These are phyloP conservation scores for Phytophthora ramorum DNA, from an alignment of 352 stramenopile species.

Conservation along the genomic window DNA sequence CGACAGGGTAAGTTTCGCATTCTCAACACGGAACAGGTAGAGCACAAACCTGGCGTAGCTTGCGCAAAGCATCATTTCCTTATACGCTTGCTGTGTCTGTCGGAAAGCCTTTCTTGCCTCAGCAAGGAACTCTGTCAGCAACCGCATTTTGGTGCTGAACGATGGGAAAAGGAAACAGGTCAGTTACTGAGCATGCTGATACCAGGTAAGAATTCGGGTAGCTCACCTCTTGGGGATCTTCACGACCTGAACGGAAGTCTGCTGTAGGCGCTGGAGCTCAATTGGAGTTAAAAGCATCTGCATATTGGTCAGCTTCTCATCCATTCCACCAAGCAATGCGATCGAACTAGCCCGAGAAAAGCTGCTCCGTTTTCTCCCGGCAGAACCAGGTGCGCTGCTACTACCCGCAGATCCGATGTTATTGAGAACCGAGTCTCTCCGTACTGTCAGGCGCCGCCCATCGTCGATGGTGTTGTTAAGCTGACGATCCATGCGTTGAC, in stretches of 20 bases:
- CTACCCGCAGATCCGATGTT: conserved; percentile 8
- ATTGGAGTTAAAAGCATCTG: conserved; percentile 82
- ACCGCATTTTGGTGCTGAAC: conserved; percentile 61
- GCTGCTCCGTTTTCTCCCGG: conserved; percentile 8
- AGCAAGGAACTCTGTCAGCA: conserved; percentile 60
- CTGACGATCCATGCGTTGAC: conserved; percentile 66
- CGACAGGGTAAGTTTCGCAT: not conserved
- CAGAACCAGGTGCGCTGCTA: conserved; percentile 23
- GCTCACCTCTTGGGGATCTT: conserved; percentile 69
- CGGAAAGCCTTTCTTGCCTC: conserved; percentile 54
- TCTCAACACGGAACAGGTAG: not conserved
- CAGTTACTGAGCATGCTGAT: not conserved
- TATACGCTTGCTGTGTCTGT: conserved; percentile 47
- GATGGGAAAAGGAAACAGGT: not conserved
- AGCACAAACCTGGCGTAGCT: conserved; percentile 54
- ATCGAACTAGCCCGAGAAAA: conserved; percentile 22
- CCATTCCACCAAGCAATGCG: conserved; percentile 55
- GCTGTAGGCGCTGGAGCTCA: conserved; percentile 76
- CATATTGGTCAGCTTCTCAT: conserved; percentile 71
- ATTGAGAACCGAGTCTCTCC: conserved; percentile 19
- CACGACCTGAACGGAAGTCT: conserved; percentile 65
- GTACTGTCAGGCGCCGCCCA: conserved; percentile 18
- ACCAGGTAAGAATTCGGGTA: not conserved
- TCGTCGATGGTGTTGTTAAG: conserved; percentile 13
- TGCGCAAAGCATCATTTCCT: conserved; percentile 55